Percentiles rank a stretch among this genome's conserved stretches.
Conservation (phyloP, 768 basidiomycete species). For the Psilocybe azurescens region DNA sequence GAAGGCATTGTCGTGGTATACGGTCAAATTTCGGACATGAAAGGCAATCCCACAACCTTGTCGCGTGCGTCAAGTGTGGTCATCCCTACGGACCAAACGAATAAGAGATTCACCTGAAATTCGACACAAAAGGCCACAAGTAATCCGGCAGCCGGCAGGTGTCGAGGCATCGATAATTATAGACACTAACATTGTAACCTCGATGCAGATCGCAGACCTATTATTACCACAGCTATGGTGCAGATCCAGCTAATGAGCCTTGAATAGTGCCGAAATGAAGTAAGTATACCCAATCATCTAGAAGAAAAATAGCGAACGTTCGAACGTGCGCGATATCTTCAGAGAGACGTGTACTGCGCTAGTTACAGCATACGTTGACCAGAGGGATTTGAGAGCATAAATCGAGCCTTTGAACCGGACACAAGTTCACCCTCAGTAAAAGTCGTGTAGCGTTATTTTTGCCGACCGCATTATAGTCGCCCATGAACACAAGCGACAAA, state of each 20-base stretch:
- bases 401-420: neutral
- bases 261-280: neutral
- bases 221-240: neutral
- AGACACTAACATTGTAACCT: neutral
- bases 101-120: neutral
- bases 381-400: neutral
- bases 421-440: neutral
- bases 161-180: neutral
- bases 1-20: neutral
- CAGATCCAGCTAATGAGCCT: neutral
- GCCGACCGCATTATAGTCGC: neutral
- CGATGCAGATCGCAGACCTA: neutral
- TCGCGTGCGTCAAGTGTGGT: neutral
- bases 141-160: neutral
- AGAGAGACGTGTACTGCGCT: neutral
- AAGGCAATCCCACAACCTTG: neutral
- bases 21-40: neutral
- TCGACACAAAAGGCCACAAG: neutral
- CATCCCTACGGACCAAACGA: neutral
- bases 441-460: slow-evolving; percentile 1
- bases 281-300: neutral
- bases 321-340: neutral
- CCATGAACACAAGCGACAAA: neutral
- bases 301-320: neutral
- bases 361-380: neutral